These are phyloP conservation scores for Dorcoceras hygrometricum DNA, from an alignment of 257 asterid species.

Conservation along the genomic window DNA sequence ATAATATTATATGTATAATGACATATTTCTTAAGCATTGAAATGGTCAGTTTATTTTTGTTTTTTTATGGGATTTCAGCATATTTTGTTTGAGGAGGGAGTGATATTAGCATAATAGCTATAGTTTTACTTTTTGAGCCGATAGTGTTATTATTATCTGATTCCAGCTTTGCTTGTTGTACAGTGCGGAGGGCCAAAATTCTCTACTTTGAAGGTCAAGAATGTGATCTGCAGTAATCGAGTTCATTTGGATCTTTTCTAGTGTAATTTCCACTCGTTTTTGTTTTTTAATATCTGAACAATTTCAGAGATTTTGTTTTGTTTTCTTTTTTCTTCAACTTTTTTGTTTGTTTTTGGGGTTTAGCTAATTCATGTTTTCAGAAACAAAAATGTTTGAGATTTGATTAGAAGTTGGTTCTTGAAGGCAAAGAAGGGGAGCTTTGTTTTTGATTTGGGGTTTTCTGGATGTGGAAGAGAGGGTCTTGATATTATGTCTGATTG, in stretches of 20 bases:
- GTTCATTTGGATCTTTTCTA: conserved; percentile 25
- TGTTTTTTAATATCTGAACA: conserved; percentile 21
- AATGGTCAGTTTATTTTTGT: conserved; percentile 45
- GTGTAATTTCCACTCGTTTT: conserved; percentile 23
- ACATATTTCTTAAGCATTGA: conserved; percentile 39
- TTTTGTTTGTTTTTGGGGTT: conserved; percentile 9
- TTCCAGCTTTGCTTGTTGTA: conserved; percentile 35
- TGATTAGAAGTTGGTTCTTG: conserved; percentile 29
- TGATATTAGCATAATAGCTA: conserved; percentile 26
- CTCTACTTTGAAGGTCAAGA: conserved; percentile 35
- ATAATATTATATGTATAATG: too few relatives aligned
- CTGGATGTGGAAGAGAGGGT: conserved; percentile 16
- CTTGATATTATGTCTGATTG: conserved; percentile 29
- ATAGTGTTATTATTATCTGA: conserved; percentile 27
- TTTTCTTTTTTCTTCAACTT: conserved; percentile 9
- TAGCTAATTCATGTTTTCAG: conserved; percentile 26
- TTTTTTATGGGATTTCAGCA: conserved; percentile 36
- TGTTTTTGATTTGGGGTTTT: conserved; percentile 26
- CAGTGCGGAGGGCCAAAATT: conserved; percentile 29
- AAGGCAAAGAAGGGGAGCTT: conserved; percentile 10
- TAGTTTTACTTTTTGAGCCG: conserved; percentile 27
- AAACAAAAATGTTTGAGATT: conserved; percentile 20
- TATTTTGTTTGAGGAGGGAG: conserved; percentile 38
- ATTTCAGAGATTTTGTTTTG: conserved; percentile 20
- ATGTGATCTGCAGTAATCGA: conserved; percentile 44